Percentiles rank a stretch among this genome's conserved stretches.
These are phyloP conservation scores for Mycena maculata DNA, from an alignment of 768 basidiomycete species.

Conservation along the genomic window DNA sequence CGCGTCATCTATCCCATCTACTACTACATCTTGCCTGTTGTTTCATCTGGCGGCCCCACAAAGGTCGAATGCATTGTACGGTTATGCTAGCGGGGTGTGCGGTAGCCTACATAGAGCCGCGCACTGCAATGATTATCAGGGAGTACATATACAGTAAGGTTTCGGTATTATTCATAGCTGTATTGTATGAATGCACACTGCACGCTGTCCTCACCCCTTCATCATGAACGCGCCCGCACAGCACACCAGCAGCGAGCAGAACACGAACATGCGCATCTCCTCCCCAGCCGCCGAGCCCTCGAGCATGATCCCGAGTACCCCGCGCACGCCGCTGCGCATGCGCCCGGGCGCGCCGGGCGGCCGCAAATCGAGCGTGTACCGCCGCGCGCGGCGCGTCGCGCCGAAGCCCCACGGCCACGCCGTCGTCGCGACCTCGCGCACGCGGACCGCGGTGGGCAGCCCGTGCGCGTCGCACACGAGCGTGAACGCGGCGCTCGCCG, in stretches of 20 bases:
- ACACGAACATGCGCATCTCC: constrained; percentile 70
- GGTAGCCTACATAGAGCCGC: constrained; percentile 13
- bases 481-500: constrained; percentile 66
- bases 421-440: constrained; percentile 59
- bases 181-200: constrained; percentile 13
- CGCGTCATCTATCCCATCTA: background rate
- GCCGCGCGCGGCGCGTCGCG: constrained; percentile 48
- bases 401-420: constrained; percentile 65
- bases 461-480: constrained; percentile 73
- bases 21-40: constrained; percentile 27
- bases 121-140: constrained; percentile 15
- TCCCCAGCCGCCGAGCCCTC: constrained; percentile 76
- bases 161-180: constrained; percentile 2
- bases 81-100: constrained; percentile 6
- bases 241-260: constrained; percentile 60
- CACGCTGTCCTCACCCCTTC: constrained; percentile 4
- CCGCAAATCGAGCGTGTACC: constrained; percentile 54
- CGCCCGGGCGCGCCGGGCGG: constrained; percentile 51
- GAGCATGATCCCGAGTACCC: constrained; percentile 57
- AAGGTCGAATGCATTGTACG: constrained; percentile 6
- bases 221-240: constrained; percentile 61
- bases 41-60: constrained; percentile 12
- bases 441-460: constrained; percentile 65
- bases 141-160: constrained; percentile 24
- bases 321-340: constrained; percentile 53